phyloP scores from a whole-genome alignment of 345 rosid genomes.

The Isatis tinctoria region DNA sequence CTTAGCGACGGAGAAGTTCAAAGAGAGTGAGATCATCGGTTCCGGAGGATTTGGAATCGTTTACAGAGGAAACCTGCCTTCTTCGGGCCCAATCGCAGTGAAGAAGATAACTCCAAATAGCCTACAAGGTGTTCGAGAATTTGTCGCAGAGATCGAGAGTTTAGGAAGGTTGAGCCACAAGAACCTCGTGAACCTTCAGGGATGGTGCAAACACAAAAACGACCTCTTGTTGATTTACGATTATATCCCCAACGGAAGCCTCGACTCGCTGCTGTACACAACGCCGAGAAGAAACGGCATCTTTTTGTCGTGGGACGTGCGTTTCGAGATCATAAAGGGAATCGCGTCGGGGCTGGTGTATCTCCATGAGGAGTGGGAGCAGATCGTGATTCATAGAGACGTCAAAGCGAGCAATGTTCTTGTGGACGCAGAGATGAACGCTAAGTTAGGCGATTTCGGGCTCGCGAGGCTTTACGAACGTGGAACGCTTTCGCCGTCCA shows the following conservation, averaged over 20 bases:
- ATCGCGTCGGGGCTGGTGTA: conserved; percentile 27
- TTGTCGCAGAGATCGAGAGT: conserved; percentile 55
- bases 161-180: conserved; percentile 53
- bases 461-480: conserved; percentile 59
- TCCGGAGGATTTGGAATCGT: conserved; percentile 28
- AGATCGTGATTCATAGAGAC: conserved; percentile 30
- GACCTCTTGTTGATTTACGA: conserved; percentile 54
- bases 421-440: conserved; percentile 24
- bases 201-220: conserved; percentile 53
- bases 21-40: conserved; percentile 27
- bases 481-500: conserved; percentile 41
- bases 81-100: conserved; percentile 22
- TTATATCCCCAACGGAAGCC: conserved; percentile 29
- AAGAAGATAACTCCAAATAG: conserved; percentile 35
- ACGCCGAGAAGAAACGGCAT: conserved; percentile 1
- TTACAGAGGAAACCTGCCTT: conserved; percentile 13
- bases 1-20: conserved; percentile 21
- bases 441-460: conserved; percentile 55
- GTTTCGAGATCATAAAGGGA: conserved; percentile 26
- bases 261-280: conserved; percentile 14
- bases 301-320: conserved; percentile 19
- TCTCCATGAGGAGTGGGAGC: conserved; percentile 36
- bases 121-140: conserved; percentile 51
- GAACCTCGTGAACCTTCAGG: conserved; percentile 60
- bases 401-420: conserved; percentile 34